A percentile compares a stretch with the other conserved stretches of the same genome.
These are phyloP conservation scores for Dipodascopsis tothii DNA, from an alignment of 805 yeast species.

Conservation along the genomic window DNA sequence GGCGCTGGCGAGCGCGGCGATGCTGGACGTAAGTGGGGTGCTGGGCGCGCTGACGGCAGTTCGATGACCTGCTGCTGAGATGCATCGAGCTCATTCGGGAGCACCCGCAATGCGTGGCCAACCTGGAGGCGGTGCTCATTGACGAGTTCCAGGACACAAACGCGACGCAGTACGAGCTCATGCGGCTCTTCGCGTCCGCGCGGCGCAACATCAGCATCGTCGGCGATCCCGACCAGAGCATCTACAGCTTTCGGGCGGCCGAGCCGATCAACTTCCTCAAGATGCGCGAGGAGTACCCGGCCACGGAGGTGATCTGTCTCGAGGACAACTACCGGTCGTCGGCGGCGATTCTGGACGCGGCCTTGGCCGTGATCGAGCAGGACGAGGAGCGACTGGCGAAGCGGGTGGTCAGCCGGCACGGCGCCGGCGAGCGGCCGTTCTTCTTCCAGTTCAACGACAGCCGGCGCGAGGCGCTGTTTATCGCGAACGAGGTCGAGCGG, in stretches of 20 bases:
- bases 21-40: conserved; percentile 37
- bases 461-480: conserved; percentile 50
- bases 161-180: conserved; percentile 61
- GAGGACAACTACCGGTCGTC: conserved; percentile 79
- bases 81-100: conserved; percentile 44
- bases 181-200: conserved; percentile 44
- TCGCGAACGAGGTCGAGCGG: conserved; percentile 48
- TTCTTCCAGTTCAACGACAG: conserved; percentile 33
- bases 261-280: conserved; percentile 55
- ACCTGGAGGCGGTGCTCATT: conserved; percentile 64
- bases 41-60: conserved; percentile 35
- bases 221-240: conserved; percentile 95
- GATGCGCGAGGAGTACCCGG: conserved; percentile 40
- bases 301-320: conserved; percentile 39
- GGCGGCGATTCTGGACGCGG: conserved; percentile 50
- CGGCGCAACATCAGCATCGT: conserved; percentile 69
- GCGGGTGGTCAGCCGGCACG: conserved; percentile 9
- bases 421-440: conserved; percentile 32
- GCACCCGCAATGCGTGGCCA: conserved; percentile 40
- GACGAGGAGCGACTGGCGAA: conserved; percentile 34
- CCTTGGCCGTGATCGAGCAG: conserved; percentile 59
- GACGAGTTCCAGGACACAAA: conserved; percentile 96
- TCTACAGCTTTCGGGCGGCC: conserved; percentile 82
- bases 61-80: conserved; percentile 69
- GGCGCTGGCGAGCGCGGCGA: conserved; percentile 35